Evolutionary conservation across 768 basidiomycete genomes (phyloP).

Genomic region (Lyophyllum shimeji): DNA sequence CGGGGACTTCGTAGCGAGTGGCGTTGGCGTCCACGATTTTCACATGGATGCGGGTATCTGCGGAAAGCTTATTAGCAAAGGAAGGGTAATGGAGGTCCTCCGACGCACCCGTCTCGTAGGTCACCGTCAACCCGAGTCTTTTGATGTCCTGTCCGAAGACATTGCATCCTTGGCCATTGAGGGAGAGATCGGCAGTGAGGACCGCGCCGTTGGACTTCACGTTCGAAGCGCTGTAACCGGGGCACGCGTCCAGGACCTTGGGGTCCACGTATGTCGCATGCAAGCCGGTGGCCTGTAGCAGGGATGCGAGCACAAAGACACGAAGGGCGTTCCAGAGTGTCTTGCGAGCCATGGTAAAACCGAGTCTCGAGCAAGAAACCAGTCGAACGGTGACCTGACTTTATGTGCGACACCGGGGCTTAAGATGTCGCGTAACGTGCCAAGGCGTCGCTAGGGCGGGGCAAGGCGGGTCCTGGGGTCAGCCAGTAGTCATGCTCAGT

Average conservation of each 20-base stretch:
- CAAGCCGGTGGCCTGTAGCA: constrained; percentile 1
- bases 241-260: constrained; percentile 51
- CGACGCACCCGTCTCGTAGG: constrained; percentile 56
- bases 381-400: not conserved
- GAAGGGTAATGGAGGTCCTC: not conserved
- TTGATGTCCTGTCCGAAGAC: constrained; percentile 58
- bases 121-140: constrained; percentile 47
- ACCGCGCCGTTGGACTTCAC: constrained; percentile 36
- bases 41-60: constrained; percentile 60
- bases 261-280: constrained; percentile 28
- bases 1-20: constrained; percentile 63
- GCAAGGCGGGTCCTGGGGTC: not conserved
- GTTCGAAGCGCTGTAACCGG: constrained; percentile 55
- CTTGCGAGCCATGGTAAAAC: constrained; percentile 6
- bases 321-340: constrained; percentile 1
- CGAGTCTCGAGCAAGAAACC: not conserved
- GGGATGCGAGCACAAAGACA: not conserved
- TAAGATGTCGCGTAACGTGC: not conserved
- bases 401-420: not conserved
- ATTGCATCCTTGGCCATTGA: constrained; percentile 53
- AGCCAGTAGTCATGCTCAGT: too few relatives aligned
- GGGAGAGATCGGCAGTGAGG: constrained; percentile 51
- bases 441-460: not conserved
- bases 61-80: not conserved
- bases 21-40: constrained; percentile 55